Evolutionary conservation across 371 early-diverging fungal genomes (phyloP).

Genomic region (Dinochytrium kinnereticum): DNA sequence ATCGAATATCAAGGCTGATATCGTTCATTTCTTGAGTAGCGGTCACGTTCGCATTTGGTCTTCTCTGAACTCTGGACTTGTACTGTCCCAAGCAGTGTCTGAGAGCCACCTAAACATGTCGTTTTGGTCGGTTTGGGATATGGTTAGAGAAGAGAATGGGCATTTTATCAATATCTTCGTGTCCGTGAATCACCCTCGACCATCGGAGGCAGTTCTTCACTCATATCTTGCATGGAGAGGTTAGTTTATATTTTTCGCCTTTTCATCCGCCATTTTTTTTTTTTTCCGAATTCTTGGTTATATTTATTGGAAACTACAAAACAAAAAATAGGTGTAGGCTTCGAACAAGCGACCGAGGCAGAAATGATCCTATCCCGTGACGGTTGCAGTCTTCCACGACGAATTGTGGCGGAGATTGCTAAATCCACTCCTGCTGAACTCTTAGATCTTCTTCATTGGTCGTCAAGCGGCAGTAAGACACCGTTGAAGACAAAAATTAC

Average conservation of each 20-base stretch:
- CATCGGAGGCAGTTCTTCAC: slow-evolving; percentile 32
- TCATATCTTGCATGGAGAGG: slow-evolving; percentile 10
- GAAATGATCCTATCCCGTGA: neutral
- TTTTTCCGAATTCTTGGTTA: too few species aligned
- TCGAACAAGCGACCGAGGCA: neutral
- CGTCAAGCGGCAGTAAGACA: neutral
- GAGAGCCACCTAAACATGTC: neutral
- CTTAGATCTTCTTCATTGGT: slow-evolving; percentile 13
- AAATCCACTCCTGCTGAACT: slow-evolving; percentile 4
- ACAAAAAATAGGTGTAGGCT: neutral
- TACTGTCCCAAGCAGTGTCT: neutral
- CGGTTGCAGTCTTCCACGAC: neutral
- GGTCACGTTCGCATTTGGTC: slow-evolving; percentile 7
- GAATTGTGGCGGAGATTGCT: neutral
- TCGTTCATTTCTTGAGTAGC: neutral
- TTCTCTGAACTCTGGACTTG: neutral
- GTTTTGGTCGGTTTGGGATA: neutral
- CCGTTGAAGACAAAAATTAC: neutral
- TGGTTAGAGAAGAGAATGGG: neutral
- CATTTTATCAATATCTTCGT: slow-evolving; percentile 27
- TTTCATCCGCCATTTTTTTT: neutral
- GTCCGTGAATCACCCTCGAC: slow-evolving; percentile 31
- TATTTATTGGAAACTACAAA: too few species aligned
- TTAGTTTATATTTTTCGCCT: neutral
- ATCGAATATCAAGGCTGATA: neutral